These are phyloP conservation scores for Artemisia argyi DNA, from an alignment of 129 eudicot species.

Conservation along the genomic window DNA sequence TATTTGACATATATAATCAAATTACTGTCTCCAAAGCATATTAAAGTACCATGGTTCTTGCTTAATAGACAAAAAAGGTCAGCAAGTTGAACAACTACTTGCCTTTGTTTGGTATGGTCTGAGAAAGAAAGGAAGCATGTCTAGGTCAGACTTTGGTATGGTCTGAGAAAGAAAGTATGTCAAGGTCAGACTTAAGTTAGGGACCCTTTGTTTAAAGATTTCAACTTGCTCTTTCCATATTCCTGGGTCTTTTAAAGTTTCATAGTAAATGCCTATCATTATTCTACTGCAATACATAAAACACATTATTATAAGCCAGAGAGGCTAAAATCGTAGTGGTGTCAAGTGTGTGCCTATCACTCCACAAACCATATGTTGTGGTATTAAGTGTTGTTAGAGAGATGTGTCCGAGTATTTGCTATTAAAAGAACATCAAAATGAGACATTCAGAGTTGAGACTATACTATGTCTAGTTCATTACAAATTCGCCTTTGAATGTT, in stretches of 20 bases:
- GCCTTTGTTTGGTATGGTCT: conserved; percentile 10
- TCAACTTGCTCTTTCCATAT: conserved; percentile 10
- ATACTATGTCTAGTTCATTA: no score
- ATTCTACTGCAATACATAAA: background rate
- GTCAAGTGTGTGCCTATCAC: no score
- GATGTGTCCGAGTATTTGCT: no score
- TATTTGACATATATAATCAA: background rate
- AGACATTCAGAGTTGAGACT: background rate
- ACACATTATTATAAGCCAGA: background rate
- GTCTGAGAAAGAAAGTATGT: background rate
- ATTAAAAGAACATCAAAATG: background rate
- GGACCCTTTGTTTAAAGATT: background rate
- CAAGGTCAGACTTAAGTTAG: background rate
- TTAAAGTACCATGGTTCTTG: background rate
- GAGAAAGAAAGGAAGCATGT: background rate
- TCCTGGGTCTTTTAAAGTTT: background rate
- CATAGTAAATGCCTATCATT: background rate
- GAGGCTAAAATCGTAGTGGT: background rate
- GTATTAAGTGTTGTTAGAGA: no score
- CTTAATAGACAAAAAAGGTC: background rate
- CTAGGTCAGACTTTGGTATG: background rate
- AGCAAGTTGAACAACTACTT: conserved; percentile 8
- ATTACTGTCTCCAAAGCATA: background rate
- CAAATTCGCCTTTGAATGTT: no score
- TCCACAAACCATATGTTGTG: no score